These are phyloP conservation scores for Dendryphion nanum DNA, from an alignment of 2,329 filamentous ascomycete species.

Conservation along the genomic window DNA sequence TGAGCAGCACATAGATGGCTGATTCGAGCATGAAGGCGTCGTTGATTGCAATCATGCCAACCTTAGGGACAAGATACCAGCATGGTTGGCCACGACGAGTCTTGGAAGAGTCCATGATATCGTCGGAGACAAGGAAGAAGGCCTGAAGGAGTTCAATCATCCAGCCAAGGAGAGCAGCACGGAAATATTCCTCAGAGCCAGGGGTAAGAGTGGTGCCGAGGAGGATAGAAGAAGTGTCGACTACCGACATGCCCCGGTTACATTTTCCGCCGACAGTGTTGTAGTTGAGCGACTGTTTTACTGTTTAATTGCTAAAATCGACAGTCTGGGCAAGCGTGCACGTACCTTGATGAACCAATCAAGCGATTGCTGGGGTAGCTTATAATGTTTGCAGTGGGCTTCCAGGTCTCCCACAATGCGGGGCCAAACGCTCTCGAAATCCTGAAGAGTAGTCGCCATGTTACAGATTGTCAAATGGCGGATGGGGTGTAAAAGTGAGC, in stretches of 20 bases:
- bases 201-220: constrained; percentile 69
- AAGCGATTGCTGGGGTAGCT: constrained; percentile 75
- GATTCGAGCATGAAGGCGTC: constrained; percentile 95
- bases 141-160: constrained; percentile 97
- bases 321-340: background rate
- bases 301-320: constrained; percentile 1
- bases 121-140: constrained; percentile 97
- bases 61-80: constrained; percentile 88
- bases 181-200: constrained; percentile 74
- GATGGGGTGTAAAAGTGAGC: too few species aligned
- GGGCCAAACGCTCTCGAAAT: constrained; percentile 90
- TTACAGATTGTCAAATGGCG: too few species aligned
- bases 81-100: constrained; percentile 92
- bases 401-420: constrained; percentile 80
- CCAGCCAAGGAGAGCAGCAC: constrained; percentile 87
- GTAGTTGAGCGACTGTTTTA: constrained; percentile 68
- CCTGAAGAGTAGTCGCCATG: constrained; percentile 73
- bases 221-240: constrained; percentile 83
- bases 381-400: constrained; percentile 76
- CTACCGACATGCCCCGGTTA: constrained; percentile 97
- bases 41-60: constrained; percentile 97
- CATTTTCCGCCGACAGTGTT: constrained; percentile 95
- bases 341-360: constrained; percentile 82
- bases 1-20: constrained; percentile 85
- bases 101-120: constrained; percentile 97